Base-by-base conservation (phyloP, 163 green algal genomes). In the Dunaliella salina region DNA sequence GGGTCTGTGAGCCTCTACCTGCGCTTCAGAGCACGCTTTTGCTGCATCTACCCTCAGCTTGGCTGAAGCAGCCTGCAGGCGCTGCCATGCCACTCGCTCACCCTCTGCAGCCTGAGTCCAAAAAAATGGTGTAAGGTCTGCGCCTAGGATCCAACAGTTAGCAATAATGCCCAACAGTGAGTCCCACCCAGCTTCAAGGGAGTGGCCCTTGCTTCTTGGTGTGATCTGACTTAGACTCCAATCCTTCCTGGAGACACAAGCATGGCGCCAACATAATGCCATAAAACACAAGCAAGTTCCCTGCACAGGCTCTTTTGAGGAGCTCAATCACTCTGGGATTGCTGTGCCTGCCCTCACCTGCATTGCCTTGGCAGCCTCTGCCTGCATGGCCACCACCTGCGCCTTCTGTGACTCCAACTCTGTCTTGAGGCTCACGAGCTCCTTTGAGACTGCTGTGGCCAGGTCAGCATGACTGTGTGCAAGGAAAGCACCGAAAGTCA, bases 41-140 rank as follows among this genome's bases (percentile, higher is more conserved):
- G 71, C 71, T 33, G 71, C 71, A 22, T 80, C 71, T 12, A 22
- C 71, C 26, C 22, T 17, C 11, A 82, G 78, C 78, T 34, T 33
- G 17, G 40, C 78, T 34, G 78, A 33, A 8, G 78, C 78, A 22
- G n/a, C 33, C 78, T 82, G 78, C 78, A 82, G 78, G n/a, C 78
- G 78, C 30, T 33, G n/a, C n/a, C 78, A 30, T 8, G 78, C 78
- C 5, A 29, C 29, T 17, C 13, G 13, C 78, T 82, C 78, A 24
- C 78, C 78, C 78, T 82, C 78, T 34, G 78, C 78, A 22, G 78
- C 78, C 78, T 82, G 78, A 18, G 71, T 80, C n/a, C n/a, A n/a
- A n/a, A n/a, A n/a, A n/a, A n/a, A n/a, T n/a, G n/a, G n/a, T n/a
- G n/a, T n/a, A n/a, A n/a, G n/a, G n/a, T n/a, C n/a, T n/a, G n/a